Evolutionary conservation across 306 rosid species (phyloP).

Genomic region (Inga leiocalycina): DNA sequence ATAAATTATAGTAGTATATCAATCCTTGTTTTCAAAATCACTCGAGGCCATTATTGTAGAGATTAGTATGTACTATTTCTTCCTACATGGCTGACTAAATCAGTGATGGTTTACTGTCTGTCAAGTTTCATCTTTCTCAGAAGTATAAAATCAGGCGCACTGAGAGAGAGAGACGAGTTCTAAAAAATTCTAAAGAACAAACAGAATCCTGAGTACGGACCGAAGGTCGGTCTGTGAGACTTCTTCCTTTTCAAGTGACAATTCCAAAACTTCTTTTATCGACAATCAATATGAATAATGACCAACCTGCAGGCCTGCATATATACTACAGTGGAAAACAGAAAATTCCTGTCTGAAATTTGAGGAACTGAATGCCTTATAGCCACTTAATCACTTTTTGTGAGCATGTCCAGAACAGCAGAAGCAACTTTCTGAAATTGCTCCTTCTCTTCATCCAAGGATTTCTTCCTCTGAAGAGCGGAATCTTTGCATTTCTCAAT

Average conservation of each 20-base stretch:
- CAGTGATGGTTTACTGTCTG: not conserved
- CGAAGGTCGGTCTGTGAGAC: not conserved
- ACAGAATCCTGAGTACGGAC: not conserved
- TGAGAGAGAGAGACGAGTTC: constrained; percentile 35
- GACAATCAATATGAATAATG: not conserved
- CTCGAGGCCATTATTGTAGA: not conserved
- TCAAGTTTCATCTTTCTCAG: not conserved
- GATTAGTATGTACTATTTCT: not conserved
- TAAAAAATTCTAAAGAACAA: constrained; percentile 40
- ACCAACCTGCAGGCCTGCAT: not conserved
- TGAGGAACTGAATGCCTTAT: constrained; percentile 28
- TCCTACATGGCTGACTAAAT: not conserved
- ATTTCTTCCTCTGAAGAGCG: constrained; percentile 52
- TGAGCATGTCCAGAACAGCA: constrained; percentile 54
- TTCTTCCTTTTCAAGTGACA: not conserved
- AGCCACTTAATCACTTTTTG: constrained; percentile 31
- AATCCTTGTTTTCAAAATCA: not conserved
- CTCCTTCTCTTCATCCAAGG: constrained; percentile 55
- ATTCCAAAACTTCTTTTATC: constrained; percentile 4
- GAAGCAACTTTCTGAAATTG: constrained; percentile 64
- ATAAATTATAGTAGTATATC: no score
- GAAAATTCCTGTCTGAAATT: not conserved
- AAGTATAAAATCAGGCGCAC: constrained; percentile 41
- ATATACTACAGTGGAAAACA: not conserved
- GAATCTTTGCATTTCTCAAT: constrained; percentile 55